Evolutionary conservation across 1,284 basidiomycete genomes (phyloP), one percentile per base, ranked within the genome.

Genomic region (Clitocybe nebularis): DNA sequence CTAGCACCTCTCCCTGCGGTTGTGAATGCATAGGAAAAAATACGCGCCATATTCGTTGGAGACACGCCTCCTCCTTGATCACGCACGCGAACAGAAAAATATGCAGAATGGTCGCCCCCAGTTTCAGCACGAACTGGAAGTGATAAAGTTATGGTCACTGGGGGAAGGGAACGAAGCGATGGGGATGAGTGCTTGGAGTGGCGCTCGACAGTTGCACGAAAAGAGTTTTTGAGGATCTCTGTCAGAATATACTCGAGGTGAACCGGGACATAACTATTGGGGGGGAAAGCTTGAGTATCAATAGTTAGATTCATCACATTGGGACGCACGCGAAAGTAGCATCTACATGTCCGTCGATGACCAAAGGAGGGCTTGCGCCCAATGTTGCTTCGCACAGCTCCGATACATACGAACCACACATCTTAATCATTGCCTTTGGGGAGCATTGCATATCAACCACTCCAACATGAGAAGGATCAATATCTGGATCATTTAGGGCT

Each of bases 11-110:
- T 59, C n/a, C 77, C 78, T 9, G 84, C 86, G 2, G 91, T 93
- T 2, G 91, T 93, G 60, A 93, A 94, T 4, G 90, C 89, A 59
- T 94, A 94, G 16, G 87, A 89, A 62, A 93, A 94, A 44, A 94
- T 86, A 39, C 81, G 76, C 11, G 75, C 67, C 68, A 93, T 78
- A 58, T 92, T 80, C 5, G 74, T 66, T 2, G 82, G 82, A 1
- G 81, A 72, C 25, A 94, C 84, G 3, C 91, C 91, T 11, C 90
- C 91, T 2, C 92, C 92, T 54, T 89, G 81, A 54, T 94, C 91
- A 22, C 92, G 75, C 17, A 94, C 74, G 25, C 92, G 77, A 29
- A 94, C 72, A 20, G 83, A 84, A 42, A 93, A 75, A 59, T 79
- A 84, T 22, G 66, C 68, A 20, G 66, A 59, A 17, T 57, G 54